Evolutionary conservation across 2,329 filamentous ascomycete genomes (phyloP), one percentile per base, ranked within the genome.

Genomic region (Aspergillus tubingensis): DNA sequence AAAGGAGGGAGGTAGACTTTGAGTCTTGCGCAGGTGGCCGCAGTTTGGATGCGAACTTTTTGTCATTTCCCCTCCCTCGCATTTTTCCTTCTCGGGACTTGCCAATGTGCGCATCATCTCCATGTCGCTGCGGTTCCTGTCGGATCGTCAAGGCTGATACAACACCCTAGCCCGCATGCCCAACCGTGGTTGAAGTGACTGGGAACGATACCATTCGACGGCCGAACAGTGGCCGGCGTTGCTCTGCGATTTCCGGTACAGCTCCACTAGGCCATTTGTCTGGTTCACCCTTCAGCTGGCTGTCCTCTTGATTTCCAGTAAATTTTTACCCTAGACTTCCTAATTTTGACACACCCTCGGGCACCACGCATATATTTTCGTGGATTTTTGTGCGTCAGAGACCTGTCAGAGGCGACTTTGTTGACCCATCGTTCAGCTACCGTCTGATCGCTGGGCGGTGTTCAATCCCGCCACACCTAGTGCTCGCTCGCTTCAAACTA

Each of bases 81-180:
- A 49, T 53, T 21, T 53, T 51, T 25, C 25, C 30, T 10, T 44
- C 19, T 58, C 48, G 55, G 60, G 55, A 58, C 59, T 51, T 67
- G 66, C 65, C 60, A 70, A 72, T 74, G 71, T 70, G 70, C 72
- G 72, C 67, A 73, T 71, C 71, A 73, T 70, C 63, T 63, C 54
- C 55, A 61, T 64, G 65, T 62, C 59, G 55, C 61, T 62, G 52
- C 66, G 68, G 69, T 69, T 67, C 68, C 67, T 71, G 67, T 68
- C 68, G 68, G 70, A 73, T 71, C 68, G 66, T 68, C 68, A 62
- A 65, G 60, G 65, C 67, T 66, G 67, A 72, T 66, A 66, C 59
- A 64, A 36, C 68, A 63, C 62, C 58, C 62, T 67, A 69, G 64
- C 61, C 62, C 62, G 66, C 54, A 52, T 66, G 47, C 59, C 60